Conservation (phyloP, 352 stramenopile species). For the Pythium myriotylum region DNA sequence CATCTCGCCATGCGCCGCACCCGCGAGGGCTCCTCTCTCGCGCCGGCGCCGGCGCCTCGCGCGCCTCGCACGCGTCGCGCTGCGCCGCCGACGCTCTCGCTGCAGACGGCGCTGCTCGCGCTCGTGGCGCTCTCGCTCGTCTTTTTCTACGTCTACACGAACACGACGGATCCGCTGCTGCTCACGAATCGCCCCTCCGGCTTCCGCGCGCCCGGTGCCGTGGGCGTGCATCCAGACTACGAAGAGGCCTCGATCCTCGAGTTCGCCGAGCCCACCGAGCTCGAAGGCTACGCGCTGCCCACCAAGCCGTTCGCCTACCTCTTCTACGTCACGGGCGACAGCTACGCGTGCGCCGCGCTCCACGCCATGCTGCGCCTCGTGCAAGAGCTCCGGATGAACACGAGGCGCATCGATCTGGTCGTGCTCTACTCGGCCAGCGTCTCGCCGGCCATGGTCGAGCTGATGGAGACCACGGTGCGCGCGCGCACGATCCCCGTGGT, state of each 20-base stretch:
- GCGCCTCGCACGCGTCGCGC: too few relatives aligned
- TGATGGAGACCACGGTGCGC: background rate
- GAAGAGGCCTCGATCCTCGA: slow-evolving; percentile 18
- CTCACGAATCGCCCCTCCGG: slow-evolving; percentile 8
- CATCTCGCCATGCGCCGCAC: too few relatives aligned
- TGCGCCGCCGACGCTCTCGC: background rate
- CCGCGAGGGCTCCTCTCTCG: too few relatives aligned
- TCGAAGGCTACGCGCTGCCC: background rate
- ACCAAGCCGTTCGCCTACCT: slow-evolving; percentile 21
- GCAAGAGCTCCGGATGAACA: slow-evolving; percentile 23
- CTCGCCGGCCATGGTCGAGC: background rate
- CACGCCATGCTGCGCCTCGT: slow-evolving; percentile 21
- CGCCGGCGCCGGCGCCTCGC: too few relatives aligned
- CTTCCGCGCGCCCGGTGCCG: slow-evolving; percentile 9
- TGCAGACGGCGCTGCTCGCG: slow-evolving; percentile 7
- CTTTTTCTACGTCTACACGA: slow-evolving; percentile 10
- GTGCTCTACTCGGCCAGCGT: slow-evolving; percentile 17
- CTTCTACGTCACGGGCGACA: slow-evolving; percentile 21
- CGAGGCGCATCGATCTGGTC: slow-evolving; percentile 16
- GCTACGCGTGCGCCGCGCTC: slow-evolving; percentile 19
- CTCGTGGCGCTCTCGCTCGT: slow-evolving; percentile 14
- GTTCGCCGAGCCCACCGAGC: slow-evolving; percentile 16
- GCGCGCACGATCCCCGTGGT: slow-evolving; percentile 14
- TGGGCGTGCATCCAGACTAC: slow-evolving; percentile 15
- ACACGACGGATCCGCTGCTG: background rate